Evolutionary conservation across 148 eudicot genomes (phyloP), one percentile per base, ranked within the genome.

Genomic region (Amaranthus palmeri): DNA sequence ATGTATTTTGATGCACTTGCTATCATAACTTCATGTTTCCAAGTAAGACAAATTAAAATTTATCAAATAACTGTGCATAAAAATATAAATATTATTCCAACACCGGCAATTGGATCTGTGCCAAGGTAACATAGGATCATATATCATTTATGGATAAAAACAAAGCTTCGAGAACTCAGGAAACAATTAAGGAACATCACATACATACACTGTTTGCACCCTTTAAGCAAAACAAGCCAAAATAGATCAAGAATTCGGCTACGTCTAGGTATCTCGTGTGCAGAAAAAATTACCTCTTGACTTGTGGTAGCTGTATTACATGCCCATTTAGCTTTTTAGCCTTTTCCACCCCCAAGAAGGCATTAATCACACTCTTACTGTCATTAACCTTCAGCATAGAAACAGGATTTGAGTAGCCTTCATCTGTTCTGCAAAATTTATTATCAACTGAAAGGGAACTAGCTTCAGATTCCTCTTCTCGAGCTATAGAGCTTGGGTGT

Each of bases 381-480:
- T 67, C 84, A 65, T 54, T 76, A 80, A 76, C 68, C 66, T 66
- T 65, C 57, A 53, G 36, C 44, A 80, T 75, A 65, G 82, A 78
- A 48, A 80, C 77, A 59, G 78, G 76, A 64, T 54, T 67, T 58
- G 92, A 83, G 78, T 84, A 86, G 65, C 86, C 86, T 59, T 86
- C 90, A 55, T 79, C 81, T 43, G 47, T 69, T 25, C 60, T 60
- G 65, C 70, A 73, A 17, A 17, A 78, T 79, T 90, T 95, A 72
- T 84, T 85, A 65, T 95, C 97, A 82, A 91, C 76, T 18, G 98
- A 88, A 83, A 95, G 84, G 60, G 99, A 95, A 86, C 99, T 95
- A 52, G 99, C 97, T 87, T 96, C 99, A 76, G 97, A 92, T 80
- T 96, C 99, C 78, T 96, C 99, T 69, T 96, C 99, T 61, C 90